phyloP scores from a whole-genome alignment of 345 rosid genomes.

The Citrus australasica region DNA sequence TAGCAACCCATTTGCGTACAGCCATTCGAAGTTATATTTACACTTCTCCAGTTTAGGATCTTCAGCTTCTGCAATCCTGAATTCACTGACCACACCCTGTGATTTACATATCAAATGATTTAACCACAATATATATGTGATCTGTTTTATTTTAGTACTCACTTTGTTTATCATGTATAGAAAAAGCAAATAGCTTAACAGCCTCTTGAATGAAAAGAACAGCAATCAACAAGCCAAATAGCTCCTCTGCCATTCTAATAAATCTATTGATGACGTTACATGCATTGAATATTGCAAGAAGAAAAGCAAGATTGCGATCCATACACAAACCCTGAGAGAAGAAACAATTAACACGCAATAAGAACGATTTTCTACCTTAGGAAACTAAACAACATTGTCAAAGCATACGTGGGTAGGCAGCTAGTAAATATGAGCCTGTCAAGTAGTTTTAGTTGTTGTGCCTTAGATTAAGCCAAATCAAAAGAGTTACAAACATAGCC shows the following conservation, averaged over 20 bases:
- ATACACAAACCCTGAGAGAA: conserved; percentile 65
- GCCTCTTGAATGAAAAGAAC: conserved; percentile 86
- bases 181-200: conserved; percentile 44
- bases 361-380: neutral
- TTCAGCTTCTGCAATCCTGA: conserved; percentile 38
- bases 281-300: conserved; percentile 68
- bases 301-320: conserved; percentile 63
- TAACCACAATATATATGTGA: neutral
- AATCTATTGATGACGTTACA: conserved; percentile 56
- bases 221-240: conserved; percentile 75
- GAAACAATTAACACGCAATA: neutral
- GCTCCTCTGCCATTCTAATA: conserved; percentile 75
- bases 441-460: no score
- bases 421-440: no score
- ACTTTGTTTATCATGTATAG: neutral
- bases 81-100: conserved; percentile 71
- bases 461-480: no score
- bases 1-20: conserved; percentile 55
- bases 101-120: conserved; percentile 8
- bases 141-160: no score
- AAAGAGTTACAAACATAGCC: no score
- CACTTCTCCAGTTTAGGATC: conserved; percentile 35
- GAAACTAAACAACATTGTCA: no score
- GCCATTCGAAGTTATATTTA: conserved; percentile 52
- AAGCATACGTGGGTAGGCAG: no score